Evolutionary conservation across 495 filamentous ascomycete species (phyloP), one percentile per base, ranked within the genome.

Genomic region (Sporormia fimetaria): DNA sequence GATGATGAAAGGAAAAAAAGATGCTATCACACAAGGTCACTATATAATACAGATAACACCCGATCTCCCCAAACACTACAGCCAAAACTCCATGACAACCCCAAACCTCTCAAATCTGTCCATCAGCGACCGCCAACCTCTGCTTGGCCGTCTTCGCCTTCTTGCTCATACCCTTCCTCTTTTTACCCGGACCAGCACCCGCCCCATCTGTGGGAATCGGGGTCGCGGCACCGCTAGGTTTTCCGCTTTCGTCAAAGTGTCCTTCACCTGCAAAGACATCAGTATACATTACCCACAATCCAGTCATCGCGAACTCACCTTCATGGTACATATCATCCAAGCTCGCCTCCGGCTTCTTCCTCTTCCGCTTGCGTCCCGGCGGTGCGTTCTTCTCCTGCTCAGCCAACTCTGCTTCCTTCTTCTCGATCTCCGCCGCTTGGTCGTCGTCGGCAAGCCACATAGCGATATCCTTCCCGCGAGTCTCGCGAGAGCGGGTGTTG

Each of bases 291-390:
- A 25, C 18, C 10, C 24, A 26, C 20, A 46, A 55, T 36, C 8
- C 21, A 32, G 3, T 31, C 25, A 37, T 11, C 22, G 27, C 17
- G 24, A 40, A 66, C 80, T 69, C 65, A 94, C 87, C 87, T 72
- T 95, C 87, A 63, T 95, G 87, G 66, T 95, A 95, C 85, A 95
- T 84, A 57, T 94, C 87, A 63, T 95, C 87, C 65, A 95, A 62
- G 55, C 78, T 88, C 38, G 87, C 70, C 37, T 77, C 75, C 14
- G 61, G 65, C 16, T 50, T 52, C 63, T 58, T 65, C 54, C 44
- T 57, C 25, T 62, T 64, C 59, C 74, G 75, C 66, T 85, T 87
- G 62, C 78, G 81, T 28, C 74, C 66, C 60, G 47, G 57, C 57
- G 27, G 47, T 41, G 8, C 69, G 54, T 69, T 74, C 63, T 61